A percentile compares a stretch with the other conserved stretches of the same genome.
phyloP scores from a whole-genome alignment of 73 alveolate genomes.

The Paramecium caudatum region DNA sequence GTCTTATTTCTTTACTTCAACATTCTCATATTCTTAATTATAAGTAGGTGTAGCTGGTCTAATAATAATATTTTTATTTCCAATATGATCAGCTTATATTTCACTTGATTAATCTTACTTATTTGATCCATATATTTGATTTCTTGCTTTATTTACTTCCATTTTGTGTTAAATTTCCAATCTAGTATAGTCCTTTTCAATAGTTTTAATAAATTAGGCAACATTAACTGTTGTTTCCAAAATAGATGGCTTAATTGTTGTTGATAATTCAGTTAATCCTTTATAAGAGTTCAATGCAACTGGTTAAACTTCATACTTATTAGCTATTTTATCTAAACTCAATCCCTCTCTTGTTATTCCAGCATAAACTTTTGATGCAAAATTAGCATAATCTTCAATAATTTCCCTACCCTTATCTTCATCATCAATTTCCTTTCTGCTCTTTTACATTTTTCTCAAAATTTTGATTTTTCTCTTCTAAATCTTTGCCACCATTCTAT shows the following conservation, averaged over 20 bases:
- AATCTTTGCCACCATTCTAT: slow-evolving; percentile 90
- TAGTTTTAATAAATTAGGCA: slow-evolving; percentile 65
- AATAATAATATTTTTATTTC: slow-evolving; percentile 65
- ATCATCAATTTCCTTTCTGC: slow-evolving; percentile 91
- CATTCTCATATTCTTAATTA: slow-evolving; percentile 63
- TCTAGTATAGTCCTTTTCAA: slow-evolving; percentile 77
- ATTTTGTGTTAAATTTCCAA: slow-evolving; percentile 74
- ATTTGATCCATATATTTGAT: slow-evolving; percentile 68
- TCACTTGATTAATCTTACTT: slow-evolving; percentile 69
- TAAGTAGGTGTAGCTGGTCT: slow-evolving; percentile 77
- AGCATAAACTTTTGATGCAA: slow-evolving; percentile 98
- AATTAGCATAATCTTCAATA: slow-evolving; percentile 97
- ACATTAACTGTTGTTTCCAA: slow-evolving; percentile 77
- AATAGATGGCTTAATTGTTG: slow-evolving; percentile 82
- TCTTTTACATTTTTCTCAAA: slow-evolving; percentile 96
- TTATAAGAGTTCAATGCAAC: slow-evolving; percentile 94
- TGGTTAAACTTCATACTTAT: slow-evolving; percentile 96
- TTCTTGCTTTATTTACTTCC: slow-evolving; percentile 77
- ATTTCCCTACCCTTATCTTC: slow-evolving; percentile 93
- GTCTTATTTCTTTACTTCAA: neutral
- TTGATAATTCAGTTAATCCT: slow-evolving; percentile 90
- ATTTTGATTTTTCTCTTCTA: slow-evolving; percentile 95
- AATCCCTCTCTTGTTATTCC: slow-evolving; percentile 99
- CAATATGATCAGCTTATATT: slow-evolving; percentile 75
- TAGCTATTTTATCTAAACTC: slow-evolving; percentile 95